These are phyloP conservation scores for Metarhizium humberi DNA, from an alignment of 2,329 filamentous ascomycete genomes.

Conservation along the genomic window DNA sequence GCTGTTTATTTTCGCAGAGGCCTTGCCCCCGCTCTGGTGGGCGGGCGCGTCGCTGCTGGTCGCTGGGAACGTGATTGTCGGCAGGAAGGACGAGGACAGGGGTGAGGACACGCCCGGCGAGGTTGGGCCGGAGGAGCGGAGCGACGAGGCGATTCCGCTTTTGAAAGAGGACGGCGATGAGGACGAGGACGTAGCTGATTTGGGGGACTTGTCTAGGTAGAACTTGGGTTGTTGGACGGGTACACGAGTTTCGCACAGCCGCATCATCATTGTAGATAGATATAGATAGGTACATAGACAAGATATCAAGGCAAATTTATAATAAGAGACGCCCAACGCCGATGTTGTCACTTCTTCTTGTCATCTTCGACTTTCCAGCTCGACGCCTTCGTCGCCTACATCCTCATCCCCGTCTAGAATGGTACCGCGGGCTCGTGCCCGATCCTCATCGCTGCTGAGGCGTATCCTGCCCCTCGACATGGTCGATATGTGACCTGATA, in stretches of 20 bases:
- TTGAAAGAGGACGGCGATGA: conserved; percentile 11
- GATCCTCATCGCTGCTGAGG: conserved; percentile 32
- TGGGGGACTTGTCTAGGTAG: conserved; percentile 18
- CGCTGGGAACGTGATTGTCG: conserved; percentile 70
- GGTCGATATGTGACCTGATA: conserved; percentile 44
- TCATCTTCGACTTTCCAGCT: conserved; percentile 29
- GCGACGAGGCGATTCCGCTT: conserved; percentile 17
- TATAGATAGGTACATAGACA: too few species aligned
- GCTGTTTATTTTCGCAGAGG: conserved; percentile 60
- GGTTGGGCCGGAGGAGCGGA: conserved; percentile 5
- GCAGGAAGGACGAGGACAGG: conserved; percentile 50
- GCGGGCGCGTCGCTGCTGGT: conserved; percentile 62
- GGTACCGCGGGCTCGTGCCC: conserved; percentile 29
- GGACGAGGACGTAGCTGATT: conserved; percentile 23
- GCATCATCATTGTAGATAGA: too few species aligned
- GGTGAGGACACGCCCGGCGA: conserved; percentile 6
- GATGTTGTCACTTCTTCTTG: not conserved
- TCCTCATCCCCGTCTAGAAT: conserved; percentile 36
- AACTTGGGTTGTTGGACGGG: not conserved
- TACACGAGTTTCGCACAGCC: too few species aligned
- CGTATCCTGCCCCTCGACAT: conserved; percentile 48
- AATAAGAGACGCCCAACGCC: not conserved
- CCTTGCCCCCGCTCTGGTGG: conserved; percentile 68
- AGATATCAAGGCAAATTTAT: too few species aligned
- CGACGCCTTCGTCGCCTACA: conserved; percentile 29